Conservation (phyloP, 441 rosid species). For the Pelargonium fulgidum region DNA sequence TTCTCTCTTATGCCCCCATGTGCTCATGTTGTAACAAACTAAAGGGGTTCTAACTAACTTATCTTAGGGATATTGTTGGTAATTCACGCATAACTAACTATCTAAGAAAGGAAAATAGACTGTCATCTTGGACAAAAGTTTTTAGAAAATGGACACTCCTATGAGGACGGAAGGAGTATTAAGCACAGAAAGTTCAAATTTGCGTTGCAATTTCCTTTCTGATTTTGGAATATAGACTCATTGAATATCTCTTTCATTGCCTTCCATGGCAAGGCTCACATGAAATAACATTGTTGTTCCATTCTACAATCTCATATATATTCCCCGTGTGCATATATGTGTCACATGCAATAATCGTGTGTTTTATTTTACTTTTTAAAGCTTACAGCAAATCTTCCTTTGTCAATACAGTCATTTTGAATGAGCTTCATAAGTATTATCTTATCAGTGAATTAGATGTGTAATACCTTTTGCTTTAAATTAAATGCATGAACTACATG, state of each 20-base stretch:
- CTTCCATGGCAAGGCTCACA: background rate
- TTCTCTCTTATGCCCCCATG: too few species aligned
- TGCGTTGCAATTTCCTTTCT: background rate
- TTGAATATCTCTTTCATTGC: background rate
- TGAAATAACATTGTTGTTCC: background rate
- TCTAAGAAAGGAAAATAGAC: too few species aligned
- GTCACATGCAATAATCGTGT: background rate
- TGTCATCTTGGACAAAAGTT: too few species aligned
- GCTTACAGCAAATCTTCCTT: background rate
- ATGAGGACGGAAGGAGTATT: too few species aligned
- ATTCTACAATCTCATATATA: too few species aligned
- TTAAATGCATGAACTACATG: background rate
- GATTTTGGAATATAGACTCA: background rate
- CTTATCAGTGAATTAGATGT: background rate
- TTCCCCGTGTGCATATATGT: too few species aligned
- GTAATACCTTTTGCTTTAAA: background rate
- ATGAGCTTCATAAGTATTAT: background rate
- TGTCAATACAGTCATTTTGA: background rate
- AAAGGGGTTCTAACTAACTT: too few species aligned
- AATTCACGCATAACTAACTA: too few species aligned
- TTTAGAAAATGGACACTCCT: too few species aligned
- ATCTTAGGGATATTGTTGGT: too few species aligned
- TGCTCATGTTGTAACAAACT: too few species aligned
- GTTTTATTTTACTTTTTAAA: background rate
- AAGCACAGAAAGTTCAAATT: background rate